Conservation (phyloP, 352 stramenopile genomes). For the Pilasporangium apinafurcum region DNA sequence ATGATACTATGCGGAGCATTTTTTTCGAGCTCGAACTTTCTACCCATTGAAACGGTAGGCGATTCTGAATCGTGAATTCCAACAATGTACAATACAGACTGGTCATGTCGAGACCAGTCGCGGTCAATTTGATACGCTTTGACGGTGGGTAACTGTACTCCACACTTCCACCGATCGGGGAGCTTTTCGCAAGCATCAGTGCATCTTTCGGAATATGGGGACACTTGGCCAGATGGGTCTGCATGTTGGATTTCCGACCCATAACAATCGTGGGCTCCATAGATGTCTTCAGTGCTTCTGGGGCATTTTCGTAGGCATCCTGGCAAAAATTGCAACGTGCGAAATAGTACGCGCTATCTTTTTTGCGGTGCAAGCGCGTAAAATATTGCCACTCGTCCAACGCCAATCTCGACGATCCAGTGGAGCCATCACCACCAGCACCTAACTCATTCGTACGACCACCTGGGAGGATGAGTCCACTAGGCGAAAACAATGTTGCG, state of each 20-base stretch:
- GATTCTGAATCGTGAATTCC: constrained; percentile 52
- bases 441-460: not conserved
- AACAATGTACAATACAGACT: constrained; percentile 33
- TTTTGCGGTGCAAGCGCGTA: constrained; percentile 65
- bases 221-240: constrained; percentile 77
- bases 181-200: constrained; percentile 13
- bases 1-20: constrained; percentile 35
- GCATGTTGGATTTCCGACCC: constrained; percentile 79
- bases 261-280: constrained; percentile 61
- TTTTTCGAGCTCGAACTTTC: constrained; percentile 44
- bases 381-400: constrained; percentile 80
- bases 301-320: constrained; percentile 44
- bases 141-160: constrained; percentile 5
- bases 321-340: constrained; percentile 81
- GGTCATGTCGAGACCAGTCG: constrained; percentile 1
- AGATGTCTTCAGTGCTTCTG: constrained; percentile 30
- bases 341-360: constrained; percentile 67
- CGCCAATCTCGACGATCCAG: constrained; percentile 29
- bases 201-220: constrained; percentile 56
- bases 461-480: not conserved
- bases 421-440: not conserved
- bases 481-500: constrained; percentile 4
- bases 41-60: constrained; percentile 60
- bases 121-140: constrained; percentile 11
- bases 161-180: constrained; percentile 1